A percentile compares a stretch with the other conserved stretches of the same genome.
Evolutionary conservation across 179 eudicot genomes (phyloP).

Genomic region (Beta corolliflora): DNA sequence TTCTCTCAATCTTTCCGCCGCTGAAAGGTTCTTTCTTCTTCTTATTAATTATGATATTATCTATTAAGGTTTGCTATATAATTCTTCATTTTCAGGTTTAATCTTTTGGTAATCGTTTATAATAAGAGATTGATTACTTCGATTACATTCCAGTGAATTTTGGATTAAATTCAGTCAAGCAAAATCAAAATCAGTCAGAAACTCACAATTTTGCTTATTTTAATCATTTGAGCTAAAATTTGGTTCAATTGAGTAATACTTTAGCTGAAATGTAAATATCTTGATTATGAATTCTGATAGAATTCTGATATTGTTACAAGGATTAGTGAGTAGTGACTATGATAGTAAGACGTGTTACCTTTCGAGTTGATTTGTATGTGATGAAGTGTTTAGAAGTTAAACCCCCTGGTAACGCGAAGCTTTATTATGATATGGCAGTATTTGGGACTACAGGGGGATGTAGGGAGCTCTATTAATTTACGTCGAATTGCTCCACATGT

Average conservation of each 20-base stretch:
- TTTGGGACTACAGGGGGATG: background rate
- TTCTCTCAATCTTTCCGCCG: conserved; percentile 57
- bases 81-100: background rate
- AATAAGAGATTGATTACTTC: background rate
- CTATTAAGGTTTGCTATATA: background rate
- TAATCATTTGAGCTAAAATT: background rate
- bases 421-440: background rate
- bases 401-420: background rate
- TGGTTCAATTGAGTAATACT: background rate
- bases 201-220: no score
- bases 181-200: no score
- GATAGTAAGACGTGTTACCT: no score
- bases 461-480: background rate
- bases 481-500: background rate
- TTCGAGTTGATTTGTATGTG: background rate
- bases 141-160: background rate
- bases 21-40: conserved; percentile 58
- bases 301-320: no score
- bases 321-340: background rate
- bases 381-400: background rate
- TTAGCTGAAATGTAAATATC: no score
- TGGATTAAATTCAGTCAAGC: no score
- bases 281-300: no score
- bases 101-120: no score
- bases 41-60: background rate